Base-by-base conservation (phyloP, 495 filamentous ascomycete species). In the Elasticomyces elasticus region DNA sequence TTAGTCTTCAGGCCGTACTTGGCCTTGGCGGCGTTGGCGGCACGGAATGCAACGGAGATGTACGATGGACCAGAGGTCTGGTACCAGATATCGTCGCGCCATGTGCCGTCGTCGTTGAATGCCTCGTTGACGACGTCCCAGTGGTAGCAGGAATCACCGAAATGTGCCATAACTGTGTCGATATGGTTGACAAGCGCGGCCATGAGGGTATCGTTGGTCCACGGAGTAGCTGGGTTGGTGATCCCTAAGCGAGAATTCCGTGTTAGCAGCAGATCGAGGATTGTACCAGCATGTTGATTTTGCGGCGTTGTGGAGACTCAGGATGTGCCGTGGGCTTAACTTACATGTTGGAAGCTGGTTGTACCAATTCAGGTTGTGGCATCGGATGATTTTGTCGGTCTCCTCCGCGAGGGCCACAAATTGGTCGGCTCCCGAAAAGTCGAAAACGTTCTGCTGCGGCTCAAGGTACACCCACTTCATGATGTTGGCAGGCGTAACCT, bases 101-200 rank as follows among this genome's bases (percentile, higher is more conserved):
- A 58, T 24, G 66, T 66, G 31, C 66, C 66, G 54, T 68, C 63
- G 45, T 56, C 46, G 47, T 56, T 56, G 55, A 68, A 59, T 10
- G 66, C 64, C 51, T 68, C 66, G 56, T 68, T 68, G 31, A 68
- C 66, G 12, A 68, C 66, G 45, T 67, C 66, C 48, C 48, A 51
- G 48, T 35, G 28, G 30, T 51, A 51, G 48, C 48, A 51, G 20
- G 25, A 9, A 24, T 51, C 48, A 17, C 48, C 48, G 22, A 37
- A 51, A 22, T 51, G 48, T 5, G 15, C 26, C 26, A 51, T 38
- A 30, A 38, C 52, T 28, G 62, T 46, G 48, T 52, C 52, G 55
- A 70, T 65, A 56, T 70, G 67, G 48, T 69, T 62, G 38, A 64
- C 47, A 15, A 70, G 41, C 24, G 68, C 60, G 3, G 15, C 19